Evolutionary conservation across 2,329 filamentous ascomycete species (phyloP).

Genomic region (Ophiostoma ulmi): DNA sequence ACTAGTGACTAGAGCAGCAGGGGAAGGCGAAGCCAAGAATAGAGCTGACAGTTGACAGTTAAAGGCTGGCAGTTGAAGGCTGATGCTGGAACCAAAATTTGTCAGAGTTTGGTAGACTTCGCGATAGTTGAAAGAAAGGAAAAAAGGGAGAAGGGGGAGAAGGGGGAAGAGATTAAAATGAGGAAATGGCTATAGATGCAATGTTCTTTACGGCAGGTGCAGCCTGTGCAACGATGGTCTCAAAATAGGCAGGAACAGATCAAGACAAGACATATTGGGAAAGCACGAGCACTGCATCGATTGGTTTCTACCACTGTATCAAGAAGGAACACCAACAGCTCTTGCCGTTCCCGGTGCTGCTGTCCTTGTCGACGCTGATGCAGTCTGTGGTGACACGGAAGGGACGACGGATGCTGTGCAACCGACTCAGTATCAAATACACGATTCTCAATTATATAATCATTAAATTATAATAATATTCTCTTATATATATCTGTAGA

Average conservation of each 20-base stretch:
- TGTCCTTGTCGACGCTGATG: conserved; percentile 1
- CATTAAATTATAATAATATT: not conserved
- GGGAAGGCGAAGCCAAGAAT: not conserved
- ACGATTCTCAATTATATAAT: not conserved
- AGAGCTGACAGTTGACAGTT: not conserved
- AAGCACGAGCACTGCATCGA: not conserved
- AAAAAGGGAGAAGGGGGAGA: not conserved
- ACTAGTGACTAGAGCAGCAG: not conserved
- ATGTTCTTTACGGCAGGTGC: not conserved
- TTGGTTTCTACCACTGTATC: not conserved
- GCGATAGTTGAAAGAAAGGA: not conserved
- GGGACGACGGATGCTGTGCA: not conserved
- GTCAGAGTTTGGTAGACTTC: not conserved
- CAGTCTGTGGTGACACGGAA: not conserved
- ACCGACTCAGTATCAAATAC: conserved; percentile 7
- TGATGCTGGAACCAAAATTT: not conserved
- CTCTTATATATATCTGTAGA: not conserved
- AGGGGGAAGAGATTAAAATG: not conserved
- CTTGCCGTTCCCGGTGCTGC: conserved; percentile 1
- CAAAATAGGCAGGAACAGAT: not conserved
- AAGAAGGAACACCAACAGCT: not conserved
- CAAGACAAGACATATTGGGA: not conserved
- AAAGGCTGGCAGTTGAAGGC: not conserved
- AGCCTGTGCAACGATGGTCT: not conserved
- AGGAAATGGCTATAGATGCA: not conserved